Percentiles rank a stretch among this genome's conserved stretches.
phyloP scores from a whole-genome alignment of 1,284 basidiomycete genomes.

The Clitocybe nebularis region DNA sequence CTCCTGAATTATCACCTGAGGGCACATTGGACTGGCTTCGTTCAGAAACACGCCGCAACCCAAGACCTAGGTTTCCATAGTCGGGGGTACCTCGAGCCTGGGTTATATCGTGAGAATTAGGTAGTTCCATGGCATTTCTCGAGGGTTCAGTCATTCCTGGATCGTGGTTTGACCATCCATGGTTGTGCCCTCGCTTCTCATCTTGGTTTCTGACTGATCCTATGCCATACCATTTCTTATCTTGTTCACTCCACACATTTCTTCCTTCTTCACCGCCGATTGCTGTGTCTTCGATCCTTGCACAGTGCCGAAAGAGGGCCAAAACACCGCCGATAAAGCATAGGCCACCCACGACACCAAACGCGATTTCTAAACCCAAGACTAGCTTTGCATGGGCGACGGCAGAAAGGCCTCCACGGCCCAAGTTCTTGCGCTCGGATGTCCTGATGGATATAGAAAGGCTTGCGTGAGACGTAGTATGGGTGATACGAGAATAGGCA shows the following conservation, averaged over 20 bases:
- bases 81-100: slow-evolving; percentile 15
- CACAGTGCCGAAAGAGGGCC: slow-evolving; percentile 51
- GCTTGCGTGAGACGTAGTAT: slow-evolving; percentile 65
- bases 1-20: slow-evolving; percentile 20
- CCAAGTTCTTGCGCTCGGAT: slow-evolving; percentile 27
- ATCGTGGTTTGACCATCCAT: slow-evolving; percentile 24
- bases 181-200: slow-evolving; percentile 17
- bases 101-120: slow-evolving; percentile 23
- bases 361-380: slow-evolving; percentile 58
- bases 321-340: slow-evolving; percentile 51
- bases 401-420: slow-evolving; percentile 32
- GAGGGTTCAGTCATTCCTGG: slow-evolving; percentile 12
- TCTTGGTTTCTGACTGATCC: slow-evolving; percentile 22
- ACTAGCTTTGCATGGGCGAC: slow-evolving; percentile 45
- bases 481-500: slow-evolving; percentile 59
- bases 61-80: slow-evolving; percentile 42
- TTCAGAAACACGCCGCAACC: slow-evolving; percentile 42
- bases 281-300: slow-evolving; percentile 54
- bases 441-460: slow-evolving; percentile 51
- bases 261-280: slow-evolving; percentile 53
- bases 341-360: slow-evolving; percentile 59
- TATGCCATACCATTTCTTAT: slow-evolving; percentile 65
- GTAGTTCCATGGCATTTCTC: slow-evolving; percentile 5
- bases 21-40: slow-evolving; percentile 30
- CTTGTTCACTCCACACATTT: slow-evolving; percentile 54